Evolutionary conservation across 306 rosid genomes (phyloP), one percentile per base, ranked within the genome.

Genomic region (Sophora flavescens): DNA sequence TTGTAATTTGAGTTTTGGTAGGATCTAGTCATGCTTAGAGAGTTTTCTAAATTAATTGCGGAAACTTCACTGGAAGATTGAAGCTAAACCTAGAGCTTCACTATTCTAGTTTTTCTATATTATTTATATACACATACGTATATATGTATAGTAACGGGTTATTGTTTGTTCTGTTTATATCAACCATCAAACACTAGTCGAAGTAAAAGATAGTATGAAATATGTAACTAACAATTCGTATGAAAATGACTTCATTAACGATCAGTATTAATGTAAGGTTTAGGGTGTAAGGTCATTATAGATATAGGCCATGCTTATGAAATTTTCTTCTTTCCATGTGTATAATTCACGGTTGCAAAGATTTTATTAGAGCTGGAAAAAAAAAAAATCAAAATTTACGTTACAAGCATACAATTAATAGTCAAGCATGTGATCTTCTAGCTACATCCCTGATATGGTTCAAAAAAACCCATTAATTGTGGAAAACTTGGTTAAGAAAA

Each of bases 21-120:
- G 87, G 84, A 75, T 32, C 56, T 75, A 79, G 81, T 69, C 70
- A 53, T 70, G 71, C 45, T 64, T 56, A 36, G 33, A 63, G 81
- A 82, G 81, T 79, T 70, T 41, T 44, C 65, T 63, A 54, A 53
- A 68, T 16, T 53, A 58, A 38, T 63, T 69, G 30, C 26, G 44
- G 44, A 32, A 69, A 83, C 53, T 69, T 60, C 10, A 3, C 53
- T 48, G 47, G 14, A 79, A 62, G 38, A 18, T 17, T 32, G 50
- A 70, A 77, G 75, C 82, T 82, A 28, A 69, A 58, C 60, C 9
- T 64, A 75, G 41, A 56, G 63, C 66, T 71, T 77, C 76, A 48
- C 47, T 18, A 22, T 58, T 64, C 44, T 65, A 70, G 74, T 44
- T 71, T 76, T 39, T 10, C 11, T 41, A 4, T 36, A 6, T 6